phyloP scores from a whole-genome alignment of 257 asterid species.

The Fraxinus excelsior region DNA sequence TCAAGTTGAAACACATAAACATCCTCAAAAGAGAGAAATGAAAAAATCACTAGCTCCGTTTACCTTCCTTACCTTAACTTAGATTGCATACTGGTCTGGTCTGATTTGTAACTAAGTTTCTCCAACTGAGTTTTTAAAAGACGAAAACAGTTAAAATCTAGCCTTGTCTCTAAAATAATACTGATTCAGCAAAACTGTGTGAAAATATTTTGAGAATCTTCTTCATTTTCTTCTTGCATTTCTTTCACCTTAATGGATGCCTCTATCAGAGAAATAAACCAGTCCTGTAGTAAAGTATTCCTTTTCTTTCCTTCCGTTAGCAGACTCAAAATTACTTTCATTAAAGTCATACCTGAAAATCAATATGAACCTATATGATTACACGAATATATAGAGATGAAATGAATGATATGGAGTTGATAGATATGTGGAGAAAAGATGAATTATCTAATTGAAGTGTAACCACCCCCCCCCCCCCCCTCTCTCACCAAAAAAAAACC shows the following conservation, averaged over 20 bases:
- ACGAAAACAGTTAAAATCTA: neutral
- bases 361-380: neutral
- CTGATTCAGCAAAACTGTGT: neutral
- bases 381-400: neutral
- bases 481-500: too few species aligned
- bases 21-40: too few species aligned
- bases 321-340: conserved; percentile 32
- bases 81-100: too few species aligned
- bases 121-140: neutral
- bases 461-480: too few species aligned
- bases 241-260: conserved; percentile 32
- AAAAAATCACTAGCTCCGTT: too few species aligned
- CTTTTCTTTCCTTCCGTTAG: conserved; percentile 19
- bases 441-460: too few species aligned
- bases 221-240: conserved; percentile 34
- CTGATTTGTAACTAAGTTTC: neutral
- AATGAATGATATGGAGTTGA: neutral
- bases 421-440: too few species aligned
- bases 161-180: too few species aligned
- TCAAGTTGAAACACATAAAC: too few species aligned
- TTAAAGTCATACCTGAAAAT: conserved; percentile 35
- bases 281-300: conserved; percentile 23
- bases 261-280: conserved; percentile 34
- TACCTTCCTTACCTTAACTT: too few species aligned
- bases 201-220: neutral